Base-by-base conservation (phyloP, 1,284 basidiomycete genomes). In the Pterulicium gracile region DNA sequence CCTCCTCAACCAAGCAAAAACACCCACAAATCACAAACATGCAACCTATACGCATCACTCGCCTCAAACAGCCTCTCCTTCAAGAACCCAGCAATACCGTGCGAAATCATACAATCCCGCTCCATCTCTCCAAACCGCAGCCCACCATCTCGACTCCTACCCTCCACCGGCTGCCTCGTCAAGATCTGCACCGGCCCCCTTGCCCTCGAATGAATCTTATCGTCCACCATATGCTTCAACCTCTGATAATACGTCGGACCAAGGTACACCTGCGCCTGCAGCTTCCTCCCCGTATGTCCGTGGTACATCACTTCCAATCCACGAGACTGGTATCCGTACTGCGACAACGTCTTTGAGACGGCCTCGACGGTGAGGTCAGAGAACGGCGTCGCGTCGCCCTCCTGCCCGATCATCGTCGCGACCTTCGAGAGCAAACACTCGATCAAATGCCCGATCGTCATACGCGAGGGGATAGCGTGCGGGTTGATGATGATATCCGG, bases 111-210 rank as follows among this genome's bases (percentile, higher is more conserved):
- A 66, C 95, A 98, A 79, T 98, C 94, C 64, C 91, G 88, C 64
- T 99, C 95, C 96, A 99, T 99, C 76, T 99, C 96, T 74, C 95
- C 96, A 77, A 99, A 98, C 58, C 96, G 92, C 55, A 99, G 69
- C 64, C 96, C 96, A 75, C 96, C 96, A 60, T 98, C 96, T 66
- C 96, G 81, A 76, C 86, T 91, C 67, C 96, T 81, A 80, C 96
- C 96, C 63, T 98, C 96, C n/a, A 98, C 96, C 3, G 95, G 96
- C 63, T 99, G 96, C 44, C 96, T 75, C 17, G 95, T 98, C 57
- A 99, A 67, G 58, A 98, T 98, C 66, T 98, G 96, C 5, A 98
- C 89, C 3, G 96, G 96, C 14, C 96, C 96, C 62, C 96, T 72
- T 13, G 96, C 96, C 55, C 95, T 82, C 20, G 94, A 95, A 68